A percentile compares a stretch with the other conserved stretches of the same genome.
phyloP scores from a whole-genome alignment of 805 yeast species.

The Candida saitoana region DNA sequence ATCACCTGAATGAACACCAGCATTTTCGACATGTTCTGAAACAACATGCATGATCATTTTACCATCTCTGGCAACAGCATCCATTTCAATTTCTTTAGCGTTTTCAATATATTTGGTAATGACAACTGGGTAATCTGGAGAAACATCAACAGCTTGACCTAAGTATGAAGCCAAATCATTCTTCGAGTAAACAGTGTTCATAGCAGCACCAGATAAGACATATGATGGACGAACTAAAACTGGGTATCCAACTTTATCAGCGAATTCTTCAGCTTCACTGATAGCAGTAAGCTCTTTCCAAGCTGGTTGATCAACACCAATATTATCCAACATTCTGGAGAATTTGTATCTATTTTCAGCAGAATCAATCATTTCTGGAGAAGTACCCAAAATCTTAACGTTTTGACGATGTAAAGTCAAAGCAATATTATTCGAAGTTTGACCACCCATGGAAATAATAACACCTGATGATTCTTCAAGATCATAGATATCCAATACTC shows the following conservation, averaged over 20 bases:
- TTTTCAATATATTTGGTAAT: conserved; percentile 94
- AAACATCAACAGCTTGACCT: conserved; percentile 93
- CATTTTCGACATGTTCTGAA: conserved; percentile 97
- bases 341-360: conserved; percentile 98
- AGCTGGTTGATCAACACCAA: conserved; percentile 98
- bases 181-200: conserved; percentile 91
- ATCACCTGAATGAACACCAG: conserved; percentile 99
- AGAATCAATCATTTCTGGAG: conserved; percentile 96
- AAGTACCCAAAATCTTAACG: conserved; percentile 92
- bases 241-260: conserved; percentile 87
- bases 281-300: conserved; percentile 96
- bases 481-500: conserved; percentile 92
- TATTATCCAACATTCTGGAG: conserved; percentile 92
- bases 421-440: conserved; percentile 95
- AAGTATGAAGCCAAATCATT: conserved; percentile 85
- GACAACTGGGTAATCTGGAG: conserved; percentile 97
- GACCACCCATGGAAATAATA: conserved; percentile 97
- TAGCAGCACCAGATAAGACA: conserved; percentile 97
- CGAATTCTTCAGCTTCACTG: conserved; percentile 88
- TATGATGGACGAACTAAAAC: conserved; percentile 97
- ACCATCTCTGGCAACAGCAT: conserved; percentile 95
- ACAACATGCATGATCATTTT: conserved; percentile 94
- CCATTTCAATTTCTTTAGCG: conserved; percentile 98
- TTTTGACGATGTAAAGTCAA: conserved; percentile 87
- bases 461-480: conserved; percentile 88